phyloP scores from a whole-genome alignment of 148 eudicot species.

The Agrostemma githago region DNA sequence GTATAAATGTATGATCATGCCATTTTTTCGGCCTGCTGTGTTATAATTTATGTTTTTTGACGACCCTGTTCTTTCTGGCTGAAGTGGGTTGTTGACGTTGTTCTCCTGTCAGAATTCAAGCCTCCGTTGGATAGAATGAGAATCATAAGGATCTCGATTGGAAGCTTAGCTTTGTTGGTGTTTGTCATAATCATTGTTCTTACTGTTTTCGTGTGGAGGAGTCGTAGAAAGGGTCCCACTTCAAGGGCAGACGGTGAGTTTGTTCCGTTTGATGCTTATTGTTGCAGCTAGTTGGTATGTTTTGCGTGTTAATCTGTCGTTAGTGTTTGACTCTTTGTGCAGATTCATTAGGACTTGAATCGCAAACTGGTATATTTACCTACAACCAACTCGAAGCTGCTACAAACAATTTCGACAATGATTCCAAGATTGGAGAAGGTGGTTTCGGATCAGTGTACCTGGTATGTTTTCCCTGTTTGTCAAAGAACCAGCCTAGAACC shows the following conservation, averaged over 20 bases:
- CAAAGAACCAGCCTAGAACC: not conserved
- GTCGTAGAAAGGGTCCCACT: conserved; percentile 19
- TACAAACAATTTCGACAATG: conserved; percentile 38
- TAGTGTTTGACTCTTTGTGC: not conserved
- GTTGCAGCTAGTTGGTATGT: not conserved
- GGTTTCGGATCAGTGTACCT: conserved; percentile 63
- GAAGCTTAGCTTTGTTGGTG: conserved; percentile 15
- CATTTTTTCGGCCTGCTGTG: not conserved
- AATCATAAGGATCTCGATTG: conserved; percentile 25
- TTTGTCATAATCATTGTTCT: conserved; percentile 20
- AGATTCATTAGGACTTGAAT: conserved; percentile 45
- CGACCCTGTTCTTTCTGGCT: too few species aligned
- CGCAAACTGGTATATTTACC: conserved; percentile 42
- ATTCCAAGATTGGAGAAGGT: conserved; percentile 55
- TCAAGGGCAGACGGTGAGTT: conserved; percentile 43
- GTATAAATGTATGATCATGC: conserved; percentile 16
- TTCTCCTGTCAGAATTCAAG: conserved; percentile 22
- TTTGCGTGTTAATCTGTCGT: not conserved
- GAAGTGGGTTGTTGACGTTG: not conserved
- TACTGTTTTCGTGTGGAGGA: conserved; percentile 32
- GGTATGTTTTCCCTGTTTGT: conserved; percentile 22
- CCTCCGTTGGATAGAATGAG: conserved; percentile 25
- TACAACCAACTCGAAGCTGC: conserved; percentile 51
- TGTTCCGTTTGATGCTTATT: not conserved
- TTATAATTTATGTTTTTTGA: too few species aligned